A percentile compares a stretch with the other conserved stretches of the same genome.
Conservation (phyloP, 257 asterid genomes). For the Apocynum venetum region DNA sequence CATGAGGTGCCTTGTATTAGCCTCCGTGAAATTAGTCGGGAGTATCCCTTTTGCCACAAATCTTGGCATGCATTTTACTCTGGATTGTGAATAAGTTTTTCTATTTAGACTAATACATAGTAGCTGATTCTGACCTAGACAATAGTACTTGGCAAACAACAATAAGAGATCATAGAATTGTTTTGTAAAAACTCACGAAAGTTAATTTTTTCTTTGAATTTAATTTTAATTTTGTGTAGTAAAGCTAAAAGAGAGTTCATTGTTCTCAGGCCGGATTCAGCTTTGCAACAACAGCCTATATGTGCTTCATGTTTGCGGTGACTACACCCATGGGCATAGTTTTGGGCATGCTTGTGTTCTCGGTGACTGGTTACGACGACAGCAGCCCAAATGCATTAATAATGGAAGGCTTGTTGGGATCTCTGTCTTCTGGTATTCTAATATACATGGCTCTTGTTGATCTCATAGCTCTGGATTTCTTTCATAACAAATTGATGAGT, state of each 20-base stretch:
- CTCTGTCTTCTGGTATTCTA: constrained; percentile 37
- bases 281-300: constrained; percentile 35
- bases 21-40: not conserved
- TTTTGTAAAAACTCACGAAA: not conserved
- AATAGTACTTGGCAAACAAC: not conserved
- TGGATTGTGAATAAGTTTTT: not conserved
- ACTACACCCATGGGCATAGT: constrained; percentile 41
- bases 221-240: too few relatives aligned
- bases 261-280: constrained; percentile 40
- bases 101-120: too few relatives aligned
- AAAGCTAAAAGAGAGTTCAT: too few relatives aligned
- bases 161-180: not conserved
- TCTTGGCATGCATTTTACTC: not conserved
- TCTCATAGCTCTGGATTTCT: constrained; percentile 44
- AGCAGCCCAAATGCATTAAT: constrained; percentile 38
- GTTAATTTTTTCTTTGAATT: not conserved
- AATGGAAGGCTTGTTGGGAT: constrained; percentile 38
- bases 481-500: constrained; percentile 40
- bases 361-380: constrained; percentile 36
- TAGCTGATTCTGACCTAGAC: not conserved
- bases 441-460: constrained; percentile 44
- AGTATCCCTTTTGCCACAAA: not conserved
- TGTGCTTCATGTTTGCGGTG: constrained; percentile 43
- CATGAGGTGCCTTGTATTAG: too few relatives aligned
- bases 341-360: constrained; percentile 36